A percentile compares a stretch with the other conserved stretches of the same genome.
Conservation (phyloP, 2,329 filamentous ascomycete species). For the Aspergillus japonicus region DNA sequence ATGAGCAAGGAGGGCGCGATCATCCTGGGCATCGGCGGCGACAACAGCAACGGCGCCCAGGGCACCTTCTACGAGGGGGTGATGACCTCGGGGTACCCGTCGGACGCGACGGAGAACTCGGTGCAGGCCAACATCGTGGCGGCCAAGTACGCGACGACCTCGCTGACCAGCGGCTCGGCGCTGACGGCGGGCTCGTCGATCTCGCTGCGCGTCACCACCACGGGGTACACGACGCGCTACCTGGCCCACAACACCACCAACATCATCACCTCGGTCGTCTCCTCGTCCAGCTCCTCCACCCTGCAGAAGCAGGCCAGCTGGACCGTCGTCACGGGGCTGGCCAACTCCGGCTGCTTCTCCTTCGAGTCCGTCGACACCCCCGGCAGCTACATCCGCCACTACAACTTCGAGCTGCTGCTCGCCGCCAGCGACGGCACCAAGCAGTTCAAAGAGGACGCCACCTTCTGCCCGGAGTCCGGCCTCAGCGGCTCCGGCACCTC, state of each 20-base stretch:
- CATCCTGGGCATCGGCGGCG: slow-evolving; percentile 69
- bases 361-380: slow-evolving; percentile 61
- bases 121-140: slow-evolving; percentile 62
- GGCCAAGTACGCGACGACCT: slow-evolving; percentile 53
- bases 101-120: slow-evolving; percentile 57
- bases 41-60: slow-evolving; percentile 60
- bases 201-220: slow-evolving; percentile 57
- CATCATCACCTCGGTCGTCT: slow-evolving; percentile 57
- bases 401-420: slow-evolving; percentile 52
- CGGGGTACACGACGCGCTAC: slow-evolving; percentile 56
- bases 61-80: slow-evolving; percentile 66
- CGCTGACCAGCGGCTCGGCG: slow-evolving; percentile 50
- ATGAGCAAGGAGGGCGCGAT: slow-evolving; percentile 67
- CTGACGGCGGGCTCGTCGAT: slow-evolving; percentile 52
- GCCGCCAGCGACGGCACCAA: slow-evolving; percentile 56
- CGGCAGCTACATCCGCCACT: slow-evolving; percentile 60
- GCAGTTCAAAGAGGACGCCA: slow-evolving; percentile 60
- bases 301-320: slow-evolving; percentile 56
- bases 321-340: slow-evolving; percentile 56
- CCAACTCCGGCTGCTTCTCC: slow-evolving; percentile 57
- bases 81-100: slow-evolving; percentile 62
- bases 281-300: slow-evolving; percentile 49
- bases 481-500: slow-evolving; percentile 54
- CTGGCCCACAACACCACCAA: slow-evolving; percentile 53
- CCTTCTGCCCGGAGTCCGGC: slow-evolving; percentile 58